phyloP scores from a whole-genome alignment of 768 basidiomycete genomes.

The Gymnopilus dilepis region DNA sequence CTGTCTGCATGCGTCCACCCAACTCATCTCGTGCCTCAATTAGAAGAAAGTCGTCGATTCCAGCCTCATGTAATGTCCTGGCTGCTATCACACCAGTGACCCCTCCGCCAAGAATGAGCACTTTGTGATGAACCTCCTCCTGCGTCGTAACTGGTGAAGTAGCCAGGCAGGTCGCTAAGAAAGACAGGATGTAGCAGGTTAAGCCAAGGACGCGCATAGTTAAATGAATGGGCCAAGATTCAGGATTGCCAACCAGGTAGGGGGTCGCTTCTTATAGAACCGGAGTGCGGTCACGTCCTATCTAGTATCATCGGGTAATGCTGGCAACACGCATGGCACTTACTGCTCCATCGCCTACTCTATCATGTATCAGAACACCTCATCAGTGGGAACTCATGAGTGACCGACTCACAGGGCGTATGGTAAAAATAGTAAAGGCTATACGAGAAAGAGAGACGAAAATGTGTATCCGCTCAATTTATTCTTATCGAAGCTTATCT shows the following conservation, averaged over 20 bases:
- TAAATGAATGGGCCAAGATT: not conserved
- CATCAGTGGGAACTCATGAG: not conserved
- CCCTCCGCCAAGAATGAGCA: constrained; percentile 71
- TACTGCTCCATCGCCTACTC: not conserved
- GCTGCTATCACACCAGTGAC: constrained; percentile 71
- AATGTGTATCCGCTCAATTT: not conserved
- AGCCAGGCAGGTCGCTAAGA: not conserved
- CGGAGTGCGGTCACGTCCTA: not conserved
- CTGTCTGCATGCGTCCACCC: constrained; percentile 64
- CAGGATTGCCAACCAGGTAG: not conserved
- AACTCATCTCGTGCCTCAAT: constrained; percentile 63
- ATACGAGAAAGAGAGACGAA: not conserved
- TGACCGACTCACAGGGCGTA: not conserved
- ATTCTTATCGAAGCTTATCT: constrained; percentile 1
- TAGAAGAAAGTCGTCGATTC: constrained; percentile 62
- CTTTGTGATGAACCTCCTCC: constrained; percentile 23
- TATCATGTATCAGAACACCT: not conserved
- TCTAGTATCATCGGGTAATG: not conserved
- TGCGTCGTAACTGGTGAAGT: not conserved
- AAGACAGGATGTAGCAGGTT: not conserved
- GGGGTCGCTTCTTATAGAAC: not conserved
- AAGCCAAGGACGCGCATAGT: not conserved
- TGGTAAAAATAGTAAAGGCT: not conserved
- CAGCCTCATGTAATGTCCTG: constrained; percentile 56
- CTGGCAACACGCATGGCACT: not conserved